Evolutionary conservation across 768 basidiomycete genomes (phyloP).

Genomic region (Megacollybia marginata): DNA sequence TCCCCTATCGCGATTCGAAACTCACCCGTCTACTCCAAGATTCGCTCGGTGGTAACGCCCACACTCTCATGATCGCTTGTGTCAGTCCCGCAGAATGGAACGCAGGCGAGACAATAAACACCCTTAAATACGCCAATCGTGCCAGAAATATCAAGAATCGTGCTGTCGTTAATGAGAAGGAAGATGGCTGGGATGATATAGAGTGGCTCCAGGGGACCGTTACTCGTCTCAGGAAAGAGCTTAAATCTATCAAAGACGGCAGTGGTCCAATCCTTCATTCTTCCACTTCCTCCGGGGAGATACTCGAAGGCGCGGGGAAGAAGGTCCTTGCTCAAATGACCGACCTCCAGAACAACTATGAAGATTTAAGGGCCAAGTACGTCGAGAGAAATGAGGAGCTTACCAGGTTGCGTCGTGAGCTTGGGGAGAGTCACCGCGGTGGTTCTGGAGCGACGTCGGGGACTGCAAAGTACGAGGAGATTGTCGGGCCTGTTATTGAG

Average conservation of each 20-base stretch:
- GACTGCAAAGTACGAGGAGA: slow-evolving; percentile 81
- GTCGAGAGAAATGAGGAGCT: slow-evolving; percentile 87
- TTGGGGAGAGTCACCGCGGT: slow-evolving; percentile 69
- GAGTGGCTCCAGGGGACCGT: slow-evolving; percentile 93
- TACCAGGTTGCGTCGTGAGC: slow-evolving; percentile 68
- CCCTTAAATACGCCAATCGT: slow-evolving; percentile 94
- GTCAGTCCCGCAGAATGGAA: slow-evolving; percentile 97
- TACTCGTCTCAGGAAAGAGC: slow-evolving; percentile 76
- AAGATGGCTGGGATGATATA: slow-evolving; percentile 98
- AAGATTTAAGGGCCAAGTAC: slow-evolving; percentile 75
- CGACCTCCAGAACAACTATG: slow-evolving; percentile 80
- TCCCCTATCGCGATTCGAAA: slow-evolving; percentile 98
- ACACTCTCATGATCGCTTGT: slow-evolving; percentile 98
- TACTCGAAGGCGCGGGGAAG: slow-evolving; percentile 59
- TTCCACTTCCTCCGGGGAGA: slow-evolving; percentile 19
- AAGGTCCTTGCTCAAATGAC: slow-evolving; percentile 75
- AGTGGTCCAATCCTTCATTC: slow-evolving; percentile 23
- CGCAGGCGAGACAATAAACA: slow-evolving; percentile 87
- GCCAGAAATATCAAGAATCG: slow-evolving; percentile 97
- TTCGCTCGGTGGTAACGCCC: slow-evolving; percentile 94
- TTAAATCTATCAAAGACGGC: slow-evolving; percentile 74
- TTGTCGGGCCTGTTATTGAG: slow-evolving; percentile 95
- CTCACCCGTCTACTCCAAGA: slow-evolving; percentile 95
- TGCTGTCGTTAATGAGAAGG: slow-evolving; percentile 86
- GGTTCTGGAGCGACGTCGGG: slow-evolving; percentile 56